Evolutionary conservation across 805 yeast species (phyloP).

Genomic region (Starmera dryadoides): DNA sequence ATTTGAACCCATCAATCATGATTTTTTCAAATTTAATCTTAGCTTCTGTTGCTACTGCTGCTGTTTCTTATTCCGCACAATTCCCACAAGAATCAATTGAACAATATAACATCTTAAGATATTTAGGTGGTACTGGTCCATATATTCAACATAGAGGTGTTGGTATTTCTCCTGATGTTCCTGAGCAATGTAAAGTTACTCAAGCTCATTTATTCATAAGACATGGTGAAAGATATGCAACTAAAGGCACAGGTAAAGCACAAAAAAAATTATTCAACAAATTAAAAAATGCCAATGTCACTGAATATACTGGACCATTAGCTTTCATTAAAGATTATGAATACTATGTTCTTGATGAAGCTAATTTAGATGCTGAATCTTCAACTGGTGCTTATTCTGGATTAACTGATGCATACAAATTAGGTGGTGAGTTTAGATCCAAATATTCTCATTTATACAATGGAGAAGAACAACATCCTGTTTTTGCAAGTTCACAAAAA

Average conservation of each 20-base stretch:
- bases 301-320: constrained; percentile 39
- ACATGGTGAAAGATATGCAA: constrained; percentile 76
- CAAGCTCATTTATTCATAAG: constrained; percentile 69
- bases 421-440: constrained; percentile 37
- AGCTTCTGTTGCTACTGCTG: no score
- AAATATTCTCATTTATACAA: constrained; percentile 36
- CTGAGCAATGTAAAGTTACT: constrained; percentile 44
- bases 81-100: constrained; percentile 13
- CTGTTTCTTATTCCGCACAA: no score
- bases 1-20: no score
- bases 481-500: constrained; percentile 40
- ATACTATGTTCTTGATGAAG: constrained; percentile 36
- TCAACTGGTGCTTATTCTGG: constrained; percentile 39
- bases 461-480: constrained; percentile 28
- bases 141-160: constrained; percentile 43
- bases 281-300: constrained; percentile 28
- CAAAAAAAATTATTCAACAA: constrained; percentile 18
- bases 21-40: no score
- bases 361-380: constrained; percentile 35
- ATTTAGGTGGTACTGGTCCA: constrained; percentile 52
- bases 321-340: constrained; percentile 46
- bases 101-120: constrained; percentile 27
- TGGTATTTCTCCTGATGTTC: constrained; percentile 43
- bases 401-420: constrained; percentile 32
- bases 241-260: constrained; percentile 28